phyloP scores from a whole-genome alignment of 2,329 filamentous ascomycete species.

The Periconia sp. region DNA sequence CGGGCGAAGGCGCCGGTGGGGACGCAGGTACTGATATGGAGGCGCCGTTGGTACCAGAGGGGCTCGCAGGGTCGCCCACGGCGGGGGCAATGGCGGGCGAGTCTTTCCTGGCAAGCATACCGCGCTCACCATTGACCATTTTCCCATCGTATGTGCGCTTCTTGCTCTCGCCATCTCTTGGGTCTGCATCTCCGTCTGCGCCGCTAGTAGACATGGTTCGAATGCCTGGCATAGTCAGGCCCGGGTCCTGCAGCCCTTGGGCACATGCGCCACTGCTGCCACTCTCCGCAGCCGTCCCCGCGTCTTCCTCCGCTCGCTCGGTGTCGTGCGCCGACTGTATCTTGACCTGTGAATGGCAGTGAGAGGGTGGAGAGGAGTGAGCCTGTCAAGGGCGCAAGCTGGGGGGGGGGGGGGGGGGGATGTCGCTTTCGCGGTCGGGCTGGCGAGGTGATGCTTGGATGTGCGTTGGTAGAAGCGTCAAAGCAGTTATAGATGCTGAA shows the following conservation, averaged over 20 bases:
- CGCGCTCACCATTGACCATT: conserved; percentile 36
- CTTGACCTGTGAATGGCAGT: conserved; percentile 9
- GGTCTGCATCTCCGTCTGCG: conserved; percentile 39
- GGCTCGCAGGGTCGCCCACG: conserved; percentile 17
- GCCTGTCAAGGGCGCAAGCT: conserved; percentile 1
- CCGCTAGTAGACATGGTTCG: conserved; percentile 56
- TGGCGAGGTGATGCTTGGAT: too few relatives aligned
- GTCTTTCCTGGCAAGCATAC: conserved; percentile 19
- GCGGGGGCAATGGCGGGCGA: conserved; percentile 14
- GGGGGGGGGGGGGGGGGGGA: conserved; percentile 1
- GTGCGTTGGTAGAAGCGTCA: not conserved
- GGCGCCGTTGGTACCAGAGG: conserved; percentile 22
- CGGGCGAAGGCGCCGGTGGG: conserved; percentile 11
- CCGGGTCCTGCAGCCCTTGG: conserved; percentile 33
- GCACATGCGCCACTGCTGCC: conserved; percentile 39
- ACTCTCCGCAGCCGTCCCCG: conserved; percentile 20
- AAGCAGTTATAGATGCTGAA: too few relatives aligned
- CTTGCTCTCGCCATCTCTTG: conserved; percentile 36
- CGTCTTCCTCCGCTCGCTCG: conserved; percentile 10
- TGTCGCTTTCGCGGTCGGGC: too few relatives aligned
- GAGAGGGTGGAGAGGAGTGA: not conserved
- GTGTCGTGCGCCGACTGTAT: conserved; percentile 22
- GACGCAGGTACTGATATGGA: conserved; percentile 15
- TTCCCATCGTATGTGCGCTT: conserved; percentile 38
- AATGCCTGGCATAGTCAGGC: conserved; percentile 55